Conservation (phyloP, 2,329 filamentous ascomycete genomes). For the Sarocladium strictum region DNA sequence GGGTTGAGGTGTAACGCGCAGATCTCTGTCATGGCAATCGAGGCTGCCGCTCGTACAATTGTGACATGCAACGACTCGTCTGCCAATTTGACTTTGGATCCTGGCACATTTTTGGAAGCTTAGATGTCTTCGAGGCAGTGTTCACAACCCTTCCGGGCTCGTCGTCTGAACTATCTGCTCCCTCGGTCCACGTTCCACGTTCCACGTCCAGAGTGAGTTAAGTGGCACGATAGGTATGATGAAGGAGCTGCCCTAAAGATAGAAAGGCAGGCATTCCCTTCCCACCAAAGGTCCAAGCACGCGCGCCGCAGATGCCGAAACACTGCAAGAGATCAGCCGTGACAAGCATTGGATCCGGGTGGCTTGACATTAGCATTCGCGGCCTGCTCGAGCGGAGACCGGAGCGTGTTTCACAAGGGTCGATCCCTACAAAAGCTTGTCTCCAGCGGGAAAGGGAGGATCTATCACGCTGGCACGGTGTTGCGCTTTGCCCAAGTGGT, state of each 20-base stretch:
- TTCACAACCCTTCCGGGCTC: too few relatives aligned
- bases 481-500: background rate
- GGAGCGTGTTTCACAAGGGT: background rate
- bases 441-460: background rate
- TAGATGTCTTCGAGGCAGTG: background rate
- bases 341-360: background rate
- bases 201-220: too few relatives aligned
- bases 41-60: background rate
- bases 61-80: slow-evolving; percentile 2
- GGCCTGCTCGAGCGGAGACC: slow-evolving; percentile 1
- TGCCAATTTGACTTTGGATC: background rate
- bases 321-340: background rate
- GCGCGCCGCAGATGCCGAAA: slow-evolving; percentile 1
- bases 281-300: background rate
- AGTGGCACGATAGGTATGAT: too few relatives aligned
- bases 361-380: background rate
- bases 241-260: too few relatives aligned
- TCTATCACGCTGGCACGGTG: background rate
- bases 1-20: background rate
- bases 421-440: slow-evolving; percentile 5
- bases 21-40: slow-evolving; percentile 7
- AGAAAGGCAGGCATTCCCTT: too few relatives aligned
- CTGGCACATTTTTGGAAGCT: too few relatives aligned
- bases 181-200: too few relatives aligned
- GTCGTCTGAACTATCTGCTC: too few relatives aligned